Conservation (phyloP, 768 basidiomycete species). For the Clavulina sp. region DNA sequence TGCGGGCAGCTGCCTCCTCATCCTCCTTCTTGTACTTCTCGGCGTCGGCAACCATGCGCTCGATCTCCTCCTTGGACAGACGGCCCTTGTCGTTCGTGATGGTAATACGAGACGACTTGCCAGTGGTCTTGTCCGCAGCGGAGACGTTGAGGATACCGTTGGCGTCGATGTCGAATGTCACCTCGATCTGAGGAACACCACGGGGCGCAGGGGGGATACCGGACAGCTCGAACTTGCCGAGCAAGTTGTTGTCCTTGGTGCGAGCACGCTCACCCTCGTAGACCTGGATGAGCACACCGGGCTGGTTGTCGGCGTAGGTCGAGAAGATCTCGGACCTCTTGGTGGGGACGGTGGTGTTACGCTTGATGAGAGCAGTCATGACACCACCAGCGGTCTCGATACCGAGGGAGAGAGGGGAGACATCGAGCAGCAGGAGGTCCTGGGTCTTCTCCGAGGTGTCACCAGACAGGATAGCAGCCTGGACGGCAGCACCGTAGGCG, state of each 20-base stretch:
- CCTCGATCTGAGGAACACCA: conserved; percentile 28
- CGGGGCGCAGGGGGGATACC: conserved; percentile 30
- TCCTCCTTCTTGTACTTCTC: conserved; percentile 49
- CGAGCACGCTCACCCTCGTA: conserved; percentile 28
- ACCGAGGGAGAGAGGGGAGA: conserved; percentile 36
- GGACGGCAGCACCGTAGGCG: conserved; percentile 55
- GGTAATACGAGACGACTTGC: conserved; percentile 24
- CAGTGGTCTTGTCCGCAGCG: conserved; percentile 26
- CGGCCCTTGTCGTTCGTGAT: conserved; percentile 33
- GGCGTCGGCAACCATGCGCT: conserved; percentile 38
- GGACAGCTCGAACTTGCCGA: conserved; percentile 31
- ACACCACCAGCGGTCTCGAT: not conserved
- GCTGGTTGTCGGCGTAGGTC: conserved; percentile 34
- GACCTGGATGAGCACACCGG: conserved; percentile 33
- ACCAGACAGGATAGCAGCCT: conserved; percentile 47
- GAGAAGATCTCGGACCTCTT: conserved; percentile 37
- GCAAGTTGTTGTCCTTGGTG: conserved; percentile 32
- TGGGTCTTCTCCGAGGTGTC: conserved; percentile 33
- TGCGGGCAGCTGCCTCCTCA: conserved; percentile 33
- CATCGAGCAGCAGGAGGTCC: conserved; percentile 35
- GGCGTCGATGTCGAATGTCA: conserved; percentile 34
- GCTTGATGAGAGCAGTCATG: conserved; percentile 29
- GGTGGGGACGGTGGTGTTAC: conserved; percentile 42
- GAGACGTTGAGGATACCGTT: conserved; percentile 30
- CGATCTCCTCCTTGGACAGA: conserved; percentile 37